These are phyloP conservation scores for Alternaria alternata DNA, from an alignment of 2,329 filamentous ascomycete species.

Conservation along the genomic window DNA sequence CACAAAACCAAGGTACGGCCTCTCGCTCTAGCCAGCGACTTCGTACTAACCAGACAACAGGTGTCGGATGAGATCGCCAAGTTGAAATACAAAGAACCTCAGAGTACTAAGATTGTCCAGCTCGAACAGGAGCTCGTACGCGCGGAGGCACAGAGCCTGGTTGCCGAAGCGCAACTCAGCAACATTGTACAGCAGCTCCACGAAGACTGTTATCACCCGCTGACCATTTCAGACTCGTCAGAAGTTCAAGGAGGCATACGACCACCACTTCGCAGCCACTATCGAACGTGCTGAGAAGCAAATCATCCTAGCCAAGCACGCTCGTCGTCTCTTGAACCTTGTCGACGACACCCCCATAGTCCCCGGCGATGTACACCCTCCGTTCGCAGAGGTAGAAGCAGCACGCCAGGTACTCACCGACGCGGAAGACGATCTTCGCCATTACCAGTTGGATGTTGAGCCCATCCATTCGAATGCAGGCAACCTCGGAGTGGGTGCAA, in stretches of 20 bases:
- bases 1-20: constrained; percentile 73
- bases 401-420: constrained; percentile 90
- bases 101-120: constrained; percentile 79
- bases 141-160: constrained; percentile 93
- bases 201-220: neutral
- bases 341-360: constrained; percentile 91
- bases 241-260: constrained; percentile 95
- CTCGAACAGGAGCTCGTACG: constrained; percentile 96
- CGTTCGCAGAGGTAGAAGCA: constrained; percentile 71
- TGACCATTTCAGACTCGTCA: constrained; percentile 75
- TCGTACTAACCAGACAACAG: constrained; percentile 42
- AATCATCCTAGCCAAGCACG: constrained; percentile 90
- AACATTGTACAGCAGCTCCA: constrained; percentile 71
- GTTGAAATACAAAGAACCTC: constrained; percentile 90
- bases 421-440: constrained; percentile 84
- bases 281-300: constrained; percentile 98
- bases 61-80: constrained; percentile 91
- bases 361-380: constrained; percentile 78
- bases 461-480: constrained; percentile 61
- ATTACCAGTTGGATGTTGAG: constrained; percentile 70
- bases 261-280: constrained; percentile 84
- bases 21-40: neutral
- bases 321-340: constrained; percentile 81
- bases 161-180: constrained; percentile 94
- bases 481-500: constrained; percentile 58